Base-by-base conservation (phyloP, 495 filamentous ascomycete genomes). In the Terfezia claveryi region DNA sequence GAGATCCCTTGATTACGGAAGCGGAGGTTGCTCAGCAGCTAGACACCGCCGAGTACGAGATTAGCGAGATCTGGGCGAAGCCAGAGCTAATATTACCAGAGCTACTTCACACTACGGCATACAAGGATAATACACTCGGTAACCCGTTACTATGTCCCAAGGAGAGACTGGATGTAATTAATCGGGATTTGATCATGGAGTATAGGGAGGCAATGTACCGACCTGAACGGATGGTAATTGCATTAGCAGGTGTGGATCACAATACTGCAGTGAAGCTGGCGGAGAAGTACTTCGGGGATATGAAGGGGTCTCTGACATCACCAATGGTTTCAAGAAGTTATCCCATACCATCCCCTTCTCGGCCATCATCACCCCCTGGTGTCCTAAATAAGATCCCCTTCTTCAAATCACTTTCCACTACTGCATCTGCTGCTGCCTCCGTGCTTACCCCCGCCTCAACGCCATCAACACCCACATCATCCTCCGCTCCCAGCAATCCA, bases 11-110 rank as follows among this genome's bases (percentile, higher is more conserved):
- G 37, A 82, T 96, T 56, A 91, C 83, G n/a, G 83, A 94, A 41
- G 80, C 87, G 50, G 91, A 99, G 65, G 82, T 99, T 1, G 64
- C 73, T 37, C 76, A 84, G 61, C 89, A 99, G 67, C 73, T 99
- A 14, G 77, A 82, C 62, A 94, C 87, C 17, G 91, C 88, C 3
- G 80, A 85, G 49, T 99, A 96, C 61, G 91, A 99, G 69, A 92
- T 99, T 63, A 76, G 75, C 23, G 91, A 99, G 71, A 99, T 99
- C 53, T 99, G 91, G 92, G 82, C 84, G 41, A 95, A 87, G 71
- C 87, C 91, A 5, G 89, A 96, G 61, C 74, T 99, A 54, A 96
- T 99, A 59, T 68, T 99, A 52, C 92, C 92, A 8, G 91, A 99
- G 69, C 67, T 99, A 64, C 79, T 94, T 50, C 92, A 99, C 64